A percentile compares a stretch with the other conserved stretches of the same genome.
These are phyloP conservation scores for Termitomyces sp. DNA, from an alignment of 1,284 basidiomycete species.

Conservation along the genomic window DNA sequence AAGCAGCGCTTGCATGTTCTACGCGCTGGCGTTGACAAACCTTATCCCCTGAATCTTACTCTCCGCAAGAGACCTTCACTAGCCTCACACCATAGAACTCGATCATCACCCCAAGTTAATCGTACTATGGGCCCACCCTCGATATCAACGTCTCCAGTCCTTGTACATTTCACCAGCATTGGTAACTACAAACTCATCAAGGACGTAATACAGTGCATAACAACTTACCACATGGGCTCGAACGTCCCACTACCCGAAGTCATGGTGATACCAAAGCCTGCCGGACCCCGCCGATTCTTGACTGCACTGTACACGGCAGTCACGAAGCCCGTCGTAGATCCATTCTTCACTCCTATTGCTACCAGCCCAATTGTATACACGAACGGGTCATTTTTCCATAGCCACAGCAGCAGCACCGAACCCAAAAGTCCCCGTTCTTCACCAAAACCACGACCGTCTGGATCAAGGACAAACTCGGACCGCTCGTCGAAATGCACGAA, in stretches of 20 bases:
- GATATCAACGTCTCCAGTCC: conserved; percentile 40
- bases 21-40: conserved; percentile 44
- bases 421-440: conserved; percentile 30
- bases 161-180: conserved; percentile 89
- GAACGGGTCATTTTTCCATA: conserved; percentile 39
- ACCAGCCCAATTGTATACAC: conserved; percentile 60
- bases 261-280: conserved; percentile 93
- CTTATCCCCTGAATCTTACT: conserved; percentile 35
- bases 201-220: conserved; percentile 74
- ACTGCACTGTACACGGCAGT: conserved; percentile 86
- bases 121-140: conserved; percentile 42
- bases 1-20: conserved; percentile 65
- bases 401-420: conserved; percentile 21
- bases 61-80: conserved; percentile 73
- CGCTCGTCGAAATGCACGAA: conserved; percentile 52
- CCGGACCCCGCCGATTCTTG: conserved; percentile 85
- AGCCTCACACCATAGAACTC: conserved; percentile 61
- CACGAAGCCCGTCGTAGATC: conserved; percentile 80
- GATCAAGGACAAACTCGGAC: conserved; percentile 55
- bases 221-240: conserved; percentile 40
- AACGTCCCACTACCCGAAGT: conserved; percentile 63
- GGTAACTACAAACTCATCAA: conserved; percentile 84
- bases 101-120: conserved; percentile 72
- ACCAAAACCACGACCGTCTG: conserved; percentile 36
- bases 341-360: conserved; percentile 88